phyloP scores from a whole-genome alignment of 139 green algal species.

The Chlorella sp. region DNA sequence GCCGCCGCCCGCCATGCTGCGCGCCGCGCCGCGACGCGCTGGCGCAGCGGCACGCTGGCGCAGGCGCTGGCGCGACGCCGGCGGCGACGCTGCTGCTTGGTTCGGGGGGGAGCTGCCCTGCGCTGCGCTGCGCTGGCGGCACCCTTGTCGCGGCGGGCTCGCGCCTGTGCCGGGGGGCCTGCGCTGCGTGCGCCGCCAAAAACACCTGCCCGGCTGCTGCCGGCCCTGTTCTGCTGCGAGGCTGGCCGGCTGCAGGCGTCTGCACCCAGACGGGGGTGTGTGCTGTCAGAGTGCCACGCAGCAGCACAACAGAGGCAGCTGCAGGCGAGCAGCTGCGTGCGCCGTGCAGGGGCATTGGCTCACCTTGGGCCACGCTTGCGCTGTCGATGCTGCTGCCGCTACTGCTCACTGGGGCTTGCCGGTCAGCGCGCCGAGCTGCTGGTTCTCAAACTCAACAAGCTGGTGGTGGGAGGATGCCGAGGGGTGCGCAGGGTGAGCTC shows the following conservation, averaged over 20 bases:
- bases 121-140: not conserved
- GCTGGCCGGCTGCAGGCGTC: too few relatives aligned
- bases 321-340: not conserved
- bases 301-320: not conserved
- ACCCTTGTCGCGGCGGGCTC: not conserved
- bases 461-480: not conserved
- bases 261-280: too few relatives aligned
- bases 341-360: not conserved
- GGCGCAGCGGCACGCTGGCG: too few relatives aligned
- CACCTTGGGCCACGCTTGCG: not conserved
- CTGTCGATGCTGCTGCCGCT: not conserved
- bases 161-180: not conserved
- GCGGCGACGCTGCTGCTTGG: too few relatives aligned
- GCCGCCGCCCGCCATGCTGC: not conserved
- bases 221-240: too few relatives aligned
- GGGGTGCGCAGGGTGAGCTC: not conserved
- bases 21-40: too few relatives aligned
- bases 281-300: too few relatives aligned
- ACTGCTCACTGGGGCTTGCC: conserved; percentile 17
- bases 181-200: too few relatives aligned
- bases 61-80: too few relatives aligned
- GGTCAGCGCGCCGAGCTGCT: conserved; percentile 69
- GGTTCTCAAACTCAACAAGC: conserved; percentile 62
- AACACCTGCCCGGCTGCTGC: too few relatives aligned
- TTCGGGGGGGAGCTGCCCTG: too few relatives aligned